Evolutionary conservation across 306 rosid species (phyloP).

Genomic region (Coriaria nepalensis): DNA sequence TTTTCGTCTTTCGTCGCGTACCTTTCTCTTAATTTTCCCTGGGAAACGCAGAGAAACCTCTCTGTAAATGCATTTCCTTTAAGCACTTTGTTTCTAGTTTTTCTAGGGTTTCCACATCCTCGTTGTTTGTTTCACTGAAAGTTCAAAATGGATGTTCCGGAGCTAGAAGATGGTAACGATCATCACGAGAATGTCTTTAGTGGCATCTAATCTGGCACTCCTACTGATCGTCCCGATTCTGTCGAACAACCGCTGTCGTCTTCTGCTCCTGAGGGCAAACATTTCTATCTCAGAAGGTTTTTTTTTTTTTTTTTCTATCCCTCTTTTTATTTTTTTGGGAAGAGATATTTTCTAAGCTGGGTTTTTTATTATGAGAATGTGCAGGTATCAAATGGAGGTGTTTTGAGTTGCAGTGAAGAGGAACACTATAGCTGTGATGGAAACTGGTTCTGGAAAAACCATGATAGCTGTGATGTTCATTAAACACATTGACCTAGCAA

Average conservation of each 20-base stretch:
- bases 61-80: no score
- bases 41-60: no score
- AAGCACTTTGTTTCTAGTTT: no score
- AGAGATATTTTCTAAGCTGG: background rate
- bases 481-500: slow-evolving; percentile 27
- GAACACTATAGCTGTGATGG: slow-evolving; percentile 77
- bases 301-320: background rate
- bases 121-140: background rate
- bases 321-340: no score
- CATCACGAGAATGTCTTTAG: slow-evolving; percentile 14
- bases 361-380: background rate
- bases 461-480: slow-evolving; percentile 79
- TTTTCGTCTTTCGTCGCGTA: no score
- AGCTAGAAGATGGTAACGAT: slow-evolving; percentile 2
- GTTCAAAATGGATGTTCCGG: slow-evolving; percentile 18
- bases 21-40: no score
- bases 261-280: slow-evolving; percentile 2
- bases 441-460: slow-evolving; percentile 70
- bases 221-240: slow-evolving; percentile 10
- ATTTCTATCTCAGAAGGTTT: slow-evolving; percentile 52
- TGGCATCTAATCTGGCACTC: slow-evolving; percentile 3
- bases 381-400: slow-evolving; percentile 56
- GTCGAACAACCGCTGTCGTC: slow-evolving; percentile 4
- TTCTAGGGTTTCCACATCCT: background rate
- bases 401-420: slow-evolving; percentile 49